phyloP scores from a whole-genome alignment of 2,329 filamentous ascomycete genomes.

The Xylariales sp. region DNA sequence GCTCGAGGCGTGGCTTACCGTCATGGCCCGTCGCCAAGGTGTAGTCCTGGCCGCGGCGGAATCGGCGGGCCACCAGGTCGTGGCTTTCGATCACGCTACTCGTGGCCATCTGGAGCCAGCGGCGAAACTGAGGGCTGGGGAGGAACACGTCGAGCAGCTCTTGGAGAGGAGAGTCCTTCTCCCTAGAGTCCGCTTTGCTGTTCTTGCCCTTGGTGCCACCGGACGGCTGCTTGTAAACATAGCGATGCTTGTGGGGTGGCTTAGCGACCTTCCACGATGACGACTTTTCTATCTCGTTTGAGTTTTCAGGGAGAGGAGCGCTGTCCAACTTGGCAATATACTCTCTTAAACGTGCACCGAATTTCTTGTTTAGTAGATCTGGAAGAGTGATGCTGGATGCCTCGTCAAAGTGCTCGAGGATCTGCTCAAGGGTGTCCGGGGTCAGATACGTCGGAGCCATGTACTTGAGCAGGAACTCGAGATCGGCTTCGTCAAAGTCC shows the following conservation, averaged over 20 bases:
- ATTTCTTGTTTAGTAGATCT: conserved; percentile 73
- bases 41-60: conserved; percentile 84
- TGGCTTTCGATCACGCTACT: conserved; percentile 68
- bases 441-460: conserved; percentile 87
- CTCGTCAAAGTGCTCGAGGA: conserved; percentile 74
- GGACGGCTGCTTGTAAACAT: conserved; percentile 68
- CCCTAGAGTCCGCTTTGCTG: conserved; percentile 17
- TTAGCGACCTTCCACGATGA: conserved; percentile 73
- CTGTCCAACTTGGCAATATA: conserved; percentile 67
- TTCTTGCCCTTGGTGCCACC: conserved; percentile 18
- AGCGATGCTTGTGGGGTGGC: conserved; percentile 94
- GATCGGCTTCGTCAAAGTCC: conserved; percentile 69
- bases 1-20: conserved; percentile 73
- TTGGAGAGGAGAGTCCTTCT: conserved; percentile 54
- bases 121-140: conserved; percentile 79
- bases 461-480: conserved; percentile 88
- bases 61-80: conserved; percentile 78
- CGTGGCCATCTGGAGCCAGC: conserved; percentile 85
- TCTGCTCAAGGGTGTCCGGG: conserved; percentile 81
- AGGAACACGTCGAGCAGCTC: conserved; percentile 80
- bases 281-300: conserved; percentile 53
- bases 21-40: conserved; percentile 85
- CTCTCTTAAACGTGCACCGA: conserved; percentile 64
- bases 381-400: conserved; percentile 81
- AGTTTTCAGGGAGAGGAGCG: conserved; percentile 38